These are phyloP conservation scores for Penicillium alfredii DNA, from an alignment of 495 filamentous ascomycete genomes.

Conservation along the genomic window DNA sequence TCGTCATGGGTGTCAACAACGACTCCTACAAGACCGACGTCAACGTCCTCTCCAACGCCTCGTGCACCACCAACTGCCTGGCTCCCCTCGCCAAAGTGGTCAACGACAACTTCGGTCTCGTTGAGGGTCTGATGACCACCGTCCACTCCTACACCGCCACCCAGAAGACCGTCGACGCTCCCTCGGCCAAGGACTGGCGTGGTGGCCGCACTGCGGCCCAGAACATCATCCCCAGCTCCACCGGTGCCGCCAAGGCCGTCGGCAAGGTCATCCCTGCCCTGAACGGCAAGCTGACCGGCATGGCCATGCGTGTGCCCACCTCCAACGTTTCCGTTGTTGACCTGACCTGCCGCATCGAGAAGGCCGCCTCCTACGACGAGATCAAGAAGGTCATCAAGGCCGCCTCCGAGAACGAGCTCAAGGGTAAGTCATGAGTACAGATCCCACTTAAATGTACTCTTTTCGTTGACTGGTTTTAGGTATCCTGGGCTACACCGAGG, in stretches of 20 bases:
- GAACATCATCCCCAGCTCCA: conserved; percentile 99
- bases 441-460: no score
- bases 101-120: conserved; percentile 93
- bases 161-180: conserved; percentile 98
- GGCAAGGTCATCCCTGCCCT: conserved; percentile 97
- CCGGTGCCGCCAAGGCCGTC: conserved; percentile 98
- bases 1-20: conserved; percentile 99
- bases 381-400: conserved; percentile 93
- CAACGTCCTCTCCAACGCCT: conserved; percentile 96
- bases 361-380: conserved; percentile 79
- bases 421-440: no score
- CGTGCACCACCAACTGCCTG: conserved; percentile 99
- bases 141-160: conserved; percentile 99
- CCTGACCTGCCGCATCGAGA: conserved; percentile 90
- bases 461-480: no score
- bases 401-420: conserved; percentile 74
- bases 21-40: conserved; percentile 82
- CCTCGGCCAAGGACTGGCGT: conserved; percentile 98
- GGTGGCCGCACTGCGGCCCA: conserved; percentile 96
- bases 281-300: conserved; percentile 99
- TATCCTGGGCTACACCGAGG: conserved; percentile 92
- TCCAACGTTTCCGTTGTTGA: conserved; percentile 99
- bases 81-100: conserved; percentile 98
- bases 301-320: conserved; percentile 98
- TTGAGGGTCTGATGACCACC: conserved; percentile 99